A percentile compares a stretch with the other conserved stretches of the same genome.
Evolutionary conservation across 2,329 filamentous ascomycete species (phyloP).

Genomic region (Fusarium sp.): DNA sequence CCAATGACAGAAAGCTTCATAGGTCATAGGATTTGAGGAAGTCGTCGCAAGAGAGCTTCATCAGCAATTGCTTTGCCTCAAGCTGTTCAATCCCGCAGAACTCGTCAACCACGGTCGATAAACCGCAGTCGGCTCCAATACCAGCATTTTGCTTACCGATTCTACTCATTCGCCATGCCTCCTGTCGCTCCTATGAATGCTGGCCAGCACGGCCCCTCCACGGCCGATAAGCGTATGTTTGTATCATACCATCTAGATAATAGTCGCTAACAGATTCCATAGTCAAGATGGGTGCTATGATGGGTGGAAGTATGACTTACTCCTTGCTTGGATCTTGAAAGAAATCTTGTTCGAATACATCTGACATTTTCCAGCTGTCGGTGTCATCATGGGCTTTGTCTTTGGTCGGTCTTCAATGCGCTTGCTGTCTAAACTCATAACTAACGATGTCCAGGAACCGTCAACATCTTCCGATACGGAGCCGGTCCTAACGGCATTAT

Average conservation of each 20-base stretch:
- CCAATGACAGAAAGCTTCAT: conserved; percentile 45
- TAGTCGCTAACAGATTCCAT: conserved; percentile 34
- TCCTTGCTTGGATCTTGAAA: neutral
- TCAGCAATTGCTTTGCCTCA: conserved; percentile 27
- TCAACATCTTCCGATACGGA: conserved; percentile 95
- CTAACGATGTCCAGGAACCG: conserved; percentile 71
- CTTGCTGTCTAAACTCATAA: neutral
- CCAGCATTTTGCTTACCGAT: neutral
- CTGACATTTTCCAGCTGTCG: conserved; percentile 76
- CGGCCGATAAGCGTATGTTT: conserved; percentile 65
- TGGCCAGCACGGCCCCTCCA: conserved; percentile 62
- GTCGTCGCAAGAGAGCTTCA: conserved; percentile 39
- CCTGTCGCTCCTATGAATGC: conserved; percentile 56
- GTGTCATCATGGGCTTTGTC: conserved; percentile 96
- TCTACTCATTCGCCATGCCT: conserved; percentile 50
- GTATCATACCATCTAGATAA: conserved; percentile 16
- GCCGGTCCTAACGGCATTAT: conserved; percentile 94
- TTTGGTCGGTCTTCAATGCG: conserved; percentile 72
- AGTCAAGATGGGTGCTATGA: conserved; percentile 95
- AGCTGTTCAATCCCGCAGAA: conserved; percentile 3
- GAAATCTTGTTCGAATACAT: neutral
- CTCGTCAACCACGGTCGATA: conserved; percentile 3
- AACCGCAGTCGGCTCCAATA: neutral
- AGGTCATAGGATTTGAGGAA: conserved; percentile 34
- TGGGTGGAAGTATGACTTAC: conserved; percentile 88